These are phyloP conservation scores for Calocybe cyanea DNA, from an alignment of 768 basidiomycete species.

Conservation along the genomic window DNA sequence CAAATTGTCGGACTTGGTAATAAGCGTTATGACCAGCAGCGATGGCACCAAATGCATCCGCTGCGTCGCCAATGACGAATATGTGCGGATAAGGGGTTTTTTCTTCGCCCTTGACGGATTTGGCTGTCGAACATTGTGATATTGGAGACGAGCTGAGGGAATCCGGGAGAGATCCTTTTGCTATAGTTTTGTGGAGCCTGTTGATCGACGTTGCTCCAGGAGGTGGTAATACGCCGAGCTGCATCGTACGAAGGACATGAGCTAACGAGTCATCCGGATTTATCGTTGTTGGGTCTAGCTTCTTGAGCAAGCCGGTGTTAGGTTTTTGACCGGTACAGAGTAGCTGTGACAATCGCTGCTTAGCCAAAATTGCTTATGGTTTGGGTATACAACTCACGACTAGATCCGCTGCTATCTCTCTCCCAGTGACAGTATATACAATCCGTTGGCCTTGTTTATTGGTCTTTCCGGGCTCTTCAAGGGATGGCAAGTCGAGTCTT, in stretches of 20 bases:
- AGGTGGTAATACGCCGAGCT: slow-evolving; percentile 31
- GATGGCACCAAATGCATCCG: slow-evolving; percentile 62
- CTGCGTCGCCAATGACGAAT: slow-evolving; percentile 61
- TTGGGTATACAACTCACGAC: slow-evolving; percentile 34
- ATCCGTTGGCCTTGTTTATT: slow-evolving; percentile 26
- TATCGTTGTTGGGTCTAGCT: slow-evolving; percentile 38
- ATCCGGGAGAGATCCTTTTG: slow-evolving; percentile 18
- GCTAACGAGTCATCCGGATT: slow-evolving; percentile 34
- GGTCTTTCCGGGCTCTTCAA: slow-evolving; percentile 22
- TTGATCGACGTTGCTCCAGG: neutral
- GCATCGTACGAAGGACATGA: slow-evolving; percentile 49
- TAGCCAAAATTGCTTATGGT: neutral
- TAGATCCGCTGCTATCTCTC: slow-evolving; percentile 48
- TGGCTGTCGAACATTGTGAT: neutral
- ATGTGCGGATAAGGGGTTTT: slow-evolving; percentile 45
- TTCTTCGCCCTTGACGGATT: neutral
- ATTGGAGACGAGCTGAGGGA: neutral
- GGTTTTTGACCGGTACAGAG: slow-evolving; percentile 61
- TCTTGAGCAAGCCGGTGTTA: slow-evolving; percentile 45
- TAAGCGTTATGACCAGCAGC: slow-evolving; percentile 58
- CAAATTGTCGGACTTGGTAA: slow-evolving; percentile 42
- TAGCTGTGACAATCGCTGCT: slow-evolving; percentile 30
- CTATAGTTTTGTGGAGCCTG: slow-evolving; percentile 18
- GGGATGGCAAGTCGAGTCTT: slow-evolving; percentile 42
- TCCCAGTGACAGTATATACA: slow-evolving; percentile 46